Evolutionary conservation across 208 protist genomes (phyloP).

Genomic region (Angomonas deanei): DNA sequence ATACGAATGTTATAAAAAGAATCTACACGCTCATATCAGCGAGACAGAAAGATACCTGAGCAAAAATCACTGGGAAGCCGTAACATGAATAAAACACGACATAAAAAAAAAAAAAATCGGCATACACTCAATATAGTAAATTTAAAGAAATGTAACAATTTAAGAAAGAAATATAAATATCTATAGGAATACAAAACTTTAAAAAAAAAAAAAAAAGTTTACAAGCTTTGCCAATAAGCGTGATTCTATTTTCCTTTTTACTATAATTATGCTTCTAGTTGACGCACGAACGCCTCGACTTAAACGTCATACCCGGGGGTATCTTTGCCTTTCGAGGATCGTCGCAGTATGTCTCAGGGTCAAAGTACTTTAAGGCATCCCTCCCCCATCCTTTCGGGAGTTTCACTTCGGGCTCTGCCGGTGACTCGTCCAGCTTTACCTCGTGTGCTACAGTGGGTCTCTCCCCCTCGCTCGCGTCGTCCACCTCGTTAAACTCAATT

Average conservation of each 20-base stretch:
- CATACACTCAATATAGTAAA: not conserved
- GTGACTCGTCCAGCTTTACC: conserved; percentile 7
- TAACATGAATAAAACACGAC: not conserved
- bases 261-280: no score
- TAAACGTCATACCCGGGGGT: conserved; percentile 14
- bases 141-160: not conserved
- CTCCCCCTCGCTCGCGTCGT: conserved; percentile 12
- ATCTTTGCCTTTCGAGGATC: conserved; percentile 59
- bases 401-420: not conserved
- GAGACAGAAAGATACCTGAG: not conserved
- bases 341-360: conserved; percentile 76
- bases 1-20: not conserved
- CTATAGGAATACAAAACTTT: not conserved
- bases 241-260: not conserved
- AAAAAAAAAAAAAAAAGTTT: conserved; percentile 10
- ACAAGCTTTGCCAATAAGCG: not conserved
- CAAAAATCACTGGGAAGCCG: no score
- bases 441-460: conserved; percentile 32
- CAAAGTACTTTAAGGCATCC: conserved; percentile 62
- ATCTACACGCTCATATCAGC: not conserved
- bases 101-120: not conserved
- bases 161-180: conserved; percentile 6
- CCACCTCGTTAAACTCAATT: conserved; percentile 15
- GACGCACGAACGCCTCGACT: not conserved
- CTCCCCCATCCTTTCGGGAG: conserved; percentile 68